Base-by-base conservation (phyloP, 2,329 filamentous ascomycete species). In the Aureobasidium sp. region DNA sequence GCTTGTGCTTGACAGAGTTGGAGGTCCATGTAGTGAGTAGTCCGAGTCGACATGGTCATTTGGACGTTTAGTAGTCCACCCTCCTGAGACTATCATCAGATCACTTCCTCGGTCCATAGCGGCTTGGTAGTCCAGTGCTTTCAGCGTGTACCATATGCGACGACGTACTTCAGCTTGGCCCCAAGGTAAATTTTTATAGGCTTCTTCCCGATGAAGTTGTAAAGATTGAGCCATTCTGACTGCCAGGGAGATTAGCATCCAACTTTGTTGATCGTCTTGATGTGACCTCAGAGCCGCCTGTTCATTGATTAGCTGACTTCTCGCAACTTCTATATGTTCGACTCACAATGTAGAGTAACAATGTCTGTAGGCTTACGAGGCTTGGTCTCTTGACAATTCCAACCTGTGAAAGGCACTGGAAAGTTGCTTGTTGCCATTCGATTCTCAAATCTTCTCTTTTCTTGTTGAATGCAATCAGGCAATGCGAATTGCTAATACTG, bases 41-140 rank as follows among this genome's bases (percentile, higher is more conserved):
- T 45, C 27, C 29, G 47, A 53, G 19, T 61, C 59, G 40, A 52
- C 22, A n/a, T 39, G 1, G n/a, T 14, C 11, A 14, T 31, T 24
- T 15, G 60, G 60, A 11, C 12, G 8, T n/a, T 61, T 61, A 6
- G 49, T 56, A 3, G 49, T 61, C 19, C 33, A 61, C 7, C 60
- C 42, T 33, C 39, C 17, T 3, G 12, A 6, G 8, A 42, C n/a
- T 5, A 61, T 47, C 15, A 29, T n/a, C 9, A 47, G 31, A 40
- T 61, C 60, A 31, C 47, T 53, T 6, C 60, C 60, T 39, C 60
- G 27, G n/a, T 61, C 60, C 40, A 61, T 54, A 14, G 60, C 48
- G 8, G 40, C 60, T 47, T 61, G 60, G 12, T 54, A 61, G 11
- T 61, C 60, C 19, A 61, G 60, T 29, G 48, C 60, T 29, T 24